Evolutionary conservation across 164 flowering plant genomes (phyloP), one percentile per base, ranked within the genome.

Genomic region (Liriodendron chinense): DNA sequence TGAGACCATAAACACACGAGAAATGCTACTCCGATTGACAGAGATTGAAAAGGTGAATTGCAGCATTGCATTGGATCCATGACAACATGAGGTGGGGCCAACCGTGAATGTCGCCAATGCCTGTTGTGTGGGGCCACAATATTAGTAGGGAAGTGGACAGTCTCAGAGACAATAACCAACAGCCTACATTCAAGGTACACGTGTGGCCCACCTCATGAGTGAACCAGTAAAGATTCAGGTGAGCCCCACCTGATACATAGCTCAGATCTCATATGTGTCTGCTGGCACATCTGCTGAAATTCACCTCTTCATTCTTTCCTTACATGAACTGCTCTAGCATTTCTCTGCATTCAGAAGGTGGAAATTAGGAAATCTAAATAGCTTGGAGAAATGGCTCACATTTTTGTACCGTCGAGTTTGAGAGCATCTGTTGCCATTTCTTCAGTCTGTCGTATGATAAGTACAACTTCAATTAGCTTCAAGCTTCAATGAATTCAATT

Each of bases 401-500:
- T 67, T 66, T 74, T 67, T 53, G 70, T 23, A 8, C 76, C 76
- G 50, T 74, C 76, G 9, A 74, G 64, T 7, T 67, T 12, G 24
- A 74, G 76, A 9, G 71, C 50, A 43, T 53, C 66, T 34, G 22
- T 67, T 20, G 76, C 76, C 25, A 67, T 53, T 18, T 66, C 76
- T 74, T 67, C 71, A 24, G 70, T 74, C 76, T 74, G 76, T 1
- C 25, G 53, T 43, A 47, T 12, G 47, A 47, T 12, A 47, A n/a
- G 47, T 47, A 69, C 34, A 20, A 20, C 16, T 16, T 43, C 2
- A 47, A 69, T 34, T 26, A 67, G 47, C 28, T 26, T 67, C 14
- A 67, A 13, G 25, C 10, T 65, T 34, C 5, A 34, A 34, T 34
- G 1, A 34, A 34, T 34, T 34, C 43, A 34, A 34, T 34, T 34